Percentiles rank a stretch among this genome's conserved stretches.
phyloP scores from a whole-genome alignment of 225 moss, liverwort and hornwort species.

The Rhytidiadelphus loreus region DNA sequence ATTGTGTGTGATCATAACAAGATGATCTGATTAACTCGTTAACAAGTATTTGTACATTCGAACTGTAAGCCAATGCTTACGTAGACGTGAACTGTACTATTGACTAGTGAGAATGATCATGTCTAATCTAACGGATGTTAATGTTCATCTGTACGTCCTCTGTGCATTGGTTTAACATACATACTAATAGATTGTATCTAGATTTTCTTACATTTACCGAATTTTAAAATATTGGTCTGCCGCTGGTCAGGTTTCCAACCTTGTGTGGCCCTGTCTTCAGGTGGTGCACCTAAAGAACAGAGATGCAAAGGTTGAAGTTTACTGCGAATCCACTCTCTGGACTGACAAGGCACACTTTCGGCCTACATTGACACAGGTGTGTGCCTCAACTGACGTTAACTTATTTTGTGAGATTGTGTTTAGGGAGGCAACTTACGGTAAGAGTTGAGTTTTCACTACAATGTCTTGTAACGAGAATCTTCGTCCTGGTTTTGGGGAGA shows the following conservation, averaged over 20 bases:
- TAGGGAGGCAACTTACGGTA: not conserved
- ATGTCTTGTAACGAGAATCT: not conserved
- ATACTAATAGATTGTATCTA: not conserved
- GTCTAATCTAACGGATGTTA: too few relatives aligned
- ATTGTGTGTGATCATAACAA: too few relatives aligned
- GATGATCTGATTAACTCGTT: too few relatives aligned
- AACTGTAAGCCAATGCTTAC: too few relatives aligned
- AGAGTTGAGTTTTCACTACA: not conserved
- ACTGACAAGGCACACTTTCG: conserved; percentile 26
- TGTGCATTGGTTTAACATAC: too few relatives aligned
- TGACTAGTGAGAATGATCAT: too few relatives aligned
- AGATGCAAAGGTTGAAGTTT: conserved; percentile 22
- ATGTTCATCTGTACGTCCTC: too few relatives aligned
- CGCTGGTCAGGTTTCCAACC: not conserved
- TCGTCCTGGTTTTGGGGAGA: not conserved
- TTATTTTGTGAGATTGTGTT: not conserved
- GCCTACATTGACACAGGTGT: conserved; percentile 27
- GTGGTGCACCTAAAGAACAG: conserved; percentile 19
- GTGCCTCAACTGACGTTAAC: not conserved
- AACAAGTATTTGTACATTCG: too few relatives aligned
- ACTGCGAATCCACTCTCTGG: not conserved
- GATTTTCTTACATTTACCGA: too few relatives aligned
- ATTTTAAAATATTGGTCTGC: not conserved
- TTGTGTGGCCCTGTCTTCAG: not conserved
- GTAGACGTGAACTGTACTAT: too few relatives aligned